phyloP scores from a whole-genome alignment of 148 eudicot genomes.

The Amaranthus cruentus region DNA sequence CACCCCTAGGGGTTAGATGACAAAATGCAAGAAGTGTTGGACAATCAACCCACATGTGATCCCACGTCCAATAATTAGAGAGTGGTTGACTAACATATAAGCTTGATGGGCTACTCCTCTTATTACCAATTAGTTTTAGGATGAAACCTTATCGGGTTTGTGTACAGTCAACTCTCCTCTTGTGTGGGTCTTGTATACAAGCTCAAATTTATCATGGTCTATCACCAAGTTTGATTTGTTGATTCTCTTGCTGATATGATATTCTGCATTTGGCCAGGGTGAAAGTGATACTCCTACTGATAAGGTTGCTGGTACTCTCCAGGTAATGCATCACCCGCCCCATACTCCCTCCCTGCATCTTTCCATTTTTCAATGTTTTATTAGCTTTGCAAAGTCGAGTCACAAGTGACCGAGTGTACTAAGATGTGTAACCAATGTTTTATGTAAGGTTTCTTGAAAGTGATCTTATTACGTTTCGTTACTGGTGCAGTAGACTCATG shows the following conservation, averaged over 20 bases:
- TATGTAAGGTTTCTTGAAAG: neutral
- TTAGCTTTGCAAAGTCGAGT: neutral
- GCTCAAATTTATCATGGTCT: too few species aligned
- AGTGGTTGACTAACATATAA: too few species aligned
- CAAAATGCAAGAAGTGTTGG: too few species aligned
- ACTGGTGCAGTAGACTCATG: constrained; percentile 84
- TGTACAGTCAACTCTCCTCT: too few species aligned
- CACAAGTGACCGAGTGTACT: neutral
- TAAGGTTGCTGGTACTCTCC: constrained; percentile 73
- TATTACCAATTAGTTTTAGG: too few species aligned
- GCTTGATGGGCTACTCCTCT: too few species aligned
- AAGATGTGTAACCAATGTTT: neutral
- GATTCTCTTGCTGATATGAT: constrained; percentile 6
- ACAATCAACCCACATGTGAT: too few species aligned
- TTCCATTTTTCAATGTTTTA: neutral
- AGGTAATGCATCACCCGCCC: constrained; percentile 39
- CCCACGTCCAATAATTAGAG: too few species aligned
- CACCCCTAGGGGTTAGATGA: too few species aligned
- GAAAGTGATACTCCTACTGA: constrained; percentile 79
- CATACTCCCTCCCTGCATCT: neutral
- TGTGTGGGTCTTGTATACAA: too few species aligned
- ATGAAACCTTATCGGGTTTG: too few species aligned
- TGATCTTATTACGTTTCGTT: constrained; percentile 16
- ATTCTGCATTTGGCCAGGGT: constrained; percentile 48
- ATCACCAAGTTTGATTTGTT: neutral